phyloP scores from a whole-genome alignment of 2,329 filamentous ascomycete genomes.

The Claviceps pusilla region DNA sequence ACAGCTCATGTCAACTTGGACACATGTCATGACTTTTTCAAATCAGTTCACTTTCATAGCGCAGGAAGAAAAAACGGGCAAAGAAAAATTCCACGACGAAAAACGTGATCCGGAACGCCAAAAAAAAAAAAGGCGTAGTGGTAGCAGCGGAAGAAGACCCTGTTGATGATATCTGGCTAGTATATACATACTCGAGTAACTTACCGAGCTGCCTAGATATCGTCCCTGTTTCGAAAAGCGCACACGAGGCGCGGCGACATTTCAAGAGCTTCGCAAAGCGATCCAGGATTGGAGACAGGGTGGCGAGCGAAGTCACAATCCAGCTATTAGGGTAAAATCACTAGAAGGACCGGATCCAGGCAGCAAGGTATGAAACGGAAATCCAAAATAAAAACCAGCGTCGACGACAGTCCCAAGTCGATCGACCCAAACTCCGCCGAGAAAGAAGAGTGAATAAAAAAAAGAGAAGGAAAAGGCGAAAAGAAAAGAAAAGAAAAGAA shows the following conservation, averaged over 20 bases:
- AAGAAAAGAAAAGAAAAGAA: not conserved
- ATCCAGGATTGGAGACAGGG: slow-evolving; percentile 5
- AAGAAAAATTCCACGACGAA: not conserved
- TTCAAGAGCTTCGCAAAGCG: slow-evolving; percentile 5
- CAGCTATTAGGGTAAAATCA: slow-evolving; percentile 13
- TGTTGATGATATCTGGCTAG: slow-evolving; percentile 28
- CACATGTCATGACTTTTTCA: not conserved
- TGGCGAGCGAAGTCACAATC: slow-evolving; percentile 8
- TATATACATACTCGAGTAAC: slow-evolving; percentile 38
- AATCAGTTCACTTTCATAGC: slow-evolving; percentile 1
- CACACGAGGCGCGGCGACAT: slow-evolving; percentile 9
- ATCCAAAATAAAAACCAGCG: slow-evolving; percentile 6
- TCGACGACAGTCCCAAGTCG: not conserved
- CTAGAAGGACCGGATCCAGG: slow-evolving; percentile 17
- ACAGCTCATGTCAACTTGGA: not conserved
- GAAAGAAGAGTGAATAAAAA: not conserved
- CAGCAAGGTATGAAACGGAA: slow-evolving; percentile 17
- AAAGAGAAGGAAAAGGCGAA: no score
- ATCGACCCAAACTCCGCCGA: slow-evolving; percentile 15
- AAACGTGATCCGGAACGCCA: not conserved
- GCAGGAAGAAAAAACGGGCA: not conserved
- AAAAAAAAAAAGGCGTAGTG: not conserved
- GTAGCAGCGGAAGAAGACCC: slow-evolving; percentile 13
- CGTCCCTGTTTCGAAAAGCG: slow-evolving; percentile 11
- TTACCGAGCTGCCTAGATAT: slow-evolving; percentile 40